Base-by-base conservation (phyloP, 805 yeast genomes). In the Spathaspora girioi region DNA sequence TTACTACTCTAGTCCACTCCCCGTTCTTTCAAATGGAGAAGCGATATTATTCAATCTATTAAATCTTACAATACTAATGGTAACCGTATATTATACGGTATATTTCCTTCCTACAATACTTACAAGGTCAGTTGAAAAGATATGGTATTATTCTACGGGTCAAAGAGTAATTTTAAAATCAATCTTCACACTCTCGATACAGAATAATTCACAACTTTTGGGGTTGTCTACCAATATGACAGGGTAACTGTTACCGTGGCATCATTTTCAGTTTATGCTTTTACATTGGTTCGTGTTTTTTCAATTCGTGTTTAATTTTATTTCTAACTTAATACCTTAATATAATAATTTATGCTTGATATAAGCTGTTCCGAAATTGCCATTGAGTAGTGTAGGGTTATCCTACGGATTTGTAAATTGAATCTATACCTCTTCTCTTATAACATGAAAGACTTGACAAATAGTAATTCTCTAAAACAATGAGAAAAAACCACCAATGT, bases 11-110 rank as follows among this genome's bases (percentile, higher is more conserved):
- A 55, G 64, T 7, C 71, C 71, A 1, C 50, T 67, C 12, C 68
- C 69, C 2, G 66, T 69, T 17, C 54, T 69, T 51, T 52, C 67
- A 3, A 49, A 51, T n/a, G 56, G 58, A 9, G 73, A 67, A 48
- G 49, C 63, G 0, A 43, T 56, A 3, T 42, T 57, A 12, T 62
- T 64, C 51, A 66, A 62, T 47, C 12, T 50, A 12, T 38, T 64
- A 26, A 54, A 53, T 31, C 20, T 55, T 20, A 19, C 38, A 14
- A 17, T 63, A 12, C 32, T 59, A 20, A 19, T 54, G 12, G 23
- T 63, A 3, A 42, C 50, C 2, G 8, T 54, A 5, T 65, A 64
- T 50, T 63, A 57, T 56, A 23, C 52, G 11, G 20, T 56, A 6
- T 45, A 43, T 10, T 45, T 50, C 20, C 42, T 62, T 5, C 65